Evolutionary conservation across 768 basidiomycete genomes (phyloP).

Genomic region (Tylopilus intermedius): DNA sequence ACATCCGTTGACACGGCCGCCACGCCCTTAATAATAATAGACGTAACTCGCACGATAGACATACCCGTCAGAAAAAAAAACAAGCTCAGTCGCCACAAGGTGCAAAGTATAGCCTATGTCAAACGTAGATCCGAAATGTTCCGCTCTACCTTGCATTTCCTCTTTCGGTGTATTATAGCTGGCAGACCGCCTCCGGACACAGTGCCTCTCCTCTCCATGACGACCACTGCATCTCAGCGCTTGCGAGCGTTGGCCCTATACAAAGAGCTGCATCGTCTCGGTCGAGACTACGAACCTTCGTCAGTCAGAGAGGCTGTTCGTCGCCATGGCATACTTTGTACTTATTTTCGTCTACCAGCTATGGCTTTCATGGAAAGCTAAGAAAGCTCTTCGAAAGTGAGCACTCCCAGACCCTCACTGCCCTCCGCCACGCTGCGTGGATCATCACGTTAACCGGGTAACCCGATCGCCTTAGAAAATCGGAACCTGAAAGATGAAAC

Average conservation of each 20-base stretch:
- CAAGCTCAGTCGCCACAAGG: no score
- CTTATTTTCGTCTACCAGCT: slow-evolving; percentile 40
- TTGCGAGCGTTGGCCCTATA: slow-evolving; percentile 67
- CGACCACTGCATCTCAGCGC: slow-evolving; percentile 45
- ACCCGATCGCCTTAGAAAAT: slow-evolving; percentile 48
- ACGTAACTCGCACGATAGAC: no score
- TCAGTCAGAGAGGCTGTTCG: slow-evolving; percentile 36
- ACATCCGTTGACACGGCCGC: no score
- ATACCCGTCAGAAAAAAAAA: no score
- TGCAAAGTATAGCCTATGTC: no score
- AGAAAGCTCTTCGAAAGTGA: slow-evolving; percentile 70
- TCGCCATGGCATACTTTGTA: slow-evolving; percentile 8
- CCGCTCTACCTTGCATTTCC: no score
- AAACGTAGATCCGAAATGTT: no score
- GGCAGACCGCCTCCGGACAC: no score
- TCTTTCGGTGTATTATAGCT: no score
- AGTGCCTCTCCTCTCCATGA: slow-evolving; percentile 34
- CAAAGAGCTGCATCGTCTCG: slow-evolving; percentile 77
- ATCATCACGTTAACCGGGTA: slow-evolving; percentile 1
- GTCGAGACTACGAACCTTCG: slow-evolving; percentile 80
- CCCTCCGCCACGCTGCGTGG: not conserved
- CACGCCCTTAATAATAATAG: no score
- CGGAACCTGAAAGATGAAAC: slow-evolving; percentile 55
- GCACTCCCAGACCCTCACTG: slow-evolving; percentile 13
- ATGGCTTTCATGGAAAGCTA: slow-evolving; percentile 72